Evolutionary conservation across 2,329 filamentous ascomycete species (phyloP).

Genomic region (Dothideomycetidae sp.): DNA sequence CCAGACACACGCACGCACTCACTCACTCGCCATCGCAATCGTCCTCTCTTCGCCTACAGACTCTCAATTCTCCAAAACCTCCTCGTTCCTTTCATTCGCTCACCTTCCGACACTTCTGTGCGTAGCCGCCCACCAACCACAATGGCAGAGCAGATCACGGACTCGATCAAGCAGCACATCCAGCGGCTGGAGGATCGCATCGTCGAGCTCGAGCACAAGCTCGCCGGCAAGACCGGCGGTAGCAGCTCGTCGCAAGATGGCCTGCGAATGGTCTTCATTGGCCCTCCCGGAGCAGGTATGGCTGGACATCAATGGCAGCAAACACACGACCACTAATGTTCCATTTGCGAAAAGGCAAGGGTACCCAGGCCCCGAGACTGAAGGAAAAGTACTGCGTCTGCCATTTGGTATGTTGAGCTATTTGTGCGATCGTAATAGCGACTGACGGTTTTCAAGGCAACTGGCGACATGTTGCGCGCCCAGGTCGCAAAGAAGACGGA

Average conservation of each 20-base stretch:
- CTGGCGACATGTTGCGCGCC: slow-evolving; percentile 96
- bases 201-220: slow-evolving; percentile 64
- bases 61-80: neutral
- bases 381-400: slow-evolving; percentile 97
- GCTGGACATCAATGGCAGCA: no score
- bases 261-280: slow-evolving; percentile 95
- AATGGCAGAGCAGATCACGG: slow-evolving; percentile 76
- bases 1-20: no score
- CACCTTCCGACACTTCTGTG: neutral
- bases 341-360: slow-evolving; percentile 63
- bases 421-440: neutral
- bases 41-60: neutral
- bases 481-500: slow-evolving; percentile 96
- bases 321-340: no score
- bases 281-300: slow-evolving; percentile 91
- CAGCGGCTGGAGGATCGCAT: slow-evolving; percentile 74
- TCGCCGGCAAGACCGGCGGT: slow-evolving; percentile 36
- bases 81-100: neutral
- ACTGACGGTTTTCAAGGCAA: slow-evolving; percentile 48
- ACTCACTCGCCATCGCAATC: no score
- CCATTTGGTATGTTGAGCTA: slow-evolving; percentile 56
- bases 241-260: slow-evolving; percentile 38
- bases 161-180: slow-evolving; percentile 73
- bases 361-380: slow-evolving; percentile 93
- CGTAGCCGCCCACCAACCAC: slow-evolving; percentile 18